These are phyloP conservation scores for Echinochloa phyllopogon DNA, from an alignment of 176 grass and related monocot genomes.

Conservation along the genomic window DNA sequence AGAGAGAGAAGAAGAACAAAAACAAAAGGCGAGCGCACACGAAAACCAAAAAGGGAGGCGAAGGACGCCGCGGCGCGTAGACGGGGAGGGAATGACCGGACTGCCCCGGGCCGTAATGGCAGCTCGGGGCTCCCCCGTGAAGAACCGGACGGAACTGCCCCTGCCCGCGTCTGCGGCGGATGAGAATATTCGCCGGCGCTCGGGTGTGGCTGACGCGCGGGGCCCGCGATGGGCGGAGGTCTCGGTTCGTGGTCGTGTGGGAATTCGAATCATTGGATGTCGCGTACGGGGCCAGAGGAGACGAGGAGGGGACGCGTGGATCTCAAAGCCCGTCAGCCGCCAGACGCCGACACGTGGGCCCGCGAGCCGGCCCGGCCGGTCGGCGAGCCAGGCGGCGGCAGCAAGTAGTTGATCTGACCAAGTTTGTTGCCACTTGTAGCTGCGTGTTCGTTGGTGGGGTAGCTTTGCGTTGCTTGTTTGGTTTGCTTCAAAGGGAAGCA, in stretches of 20 bases:
- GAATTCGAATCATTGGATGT: background rate
- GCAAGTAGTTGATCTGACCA: background rate
- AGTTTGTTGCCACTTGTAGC: background rate
- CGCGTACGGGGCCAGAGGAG: background rate
- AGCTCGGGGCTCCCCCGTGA: too few relatives aligned
- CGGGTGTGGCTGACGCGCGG: background rate
- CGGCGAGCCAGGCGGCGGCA: background rate
- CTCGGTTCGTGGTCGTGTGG: slow-evolving; percentile 9
- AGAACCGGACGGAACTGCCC: slow-evolving; percentile 45
- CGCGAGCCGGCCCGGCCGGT: background rate
- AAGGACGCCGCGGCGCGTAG: background rate
- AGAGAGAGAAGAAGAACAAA: background rate
- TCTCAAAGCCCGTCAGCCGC: background rate
- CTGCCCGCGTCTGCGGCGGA: background rate
- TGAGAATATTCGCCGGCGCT: slow-evolving; percentile 28
- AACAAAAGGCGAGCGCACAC: background rate
- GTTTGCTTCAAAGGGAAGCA: slow-evolving; percentile 15
- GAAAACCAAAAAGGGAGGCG: background rate
- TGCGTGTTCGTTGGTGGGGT: background rate
- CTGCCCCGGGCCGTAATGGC: background rate
- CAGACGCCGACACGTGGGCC: background rate
- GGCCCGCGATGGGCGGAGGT: background rate
- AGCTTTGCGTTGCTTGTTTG: background rate
- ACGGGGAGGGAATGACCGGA: background rate
- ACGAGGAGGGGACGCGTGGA: slow-evolving; percentile 20